Evolutionary conservation across 116 monocot species (phyloP).

Genomic region (Dioscorea cayenensis): DNA sequence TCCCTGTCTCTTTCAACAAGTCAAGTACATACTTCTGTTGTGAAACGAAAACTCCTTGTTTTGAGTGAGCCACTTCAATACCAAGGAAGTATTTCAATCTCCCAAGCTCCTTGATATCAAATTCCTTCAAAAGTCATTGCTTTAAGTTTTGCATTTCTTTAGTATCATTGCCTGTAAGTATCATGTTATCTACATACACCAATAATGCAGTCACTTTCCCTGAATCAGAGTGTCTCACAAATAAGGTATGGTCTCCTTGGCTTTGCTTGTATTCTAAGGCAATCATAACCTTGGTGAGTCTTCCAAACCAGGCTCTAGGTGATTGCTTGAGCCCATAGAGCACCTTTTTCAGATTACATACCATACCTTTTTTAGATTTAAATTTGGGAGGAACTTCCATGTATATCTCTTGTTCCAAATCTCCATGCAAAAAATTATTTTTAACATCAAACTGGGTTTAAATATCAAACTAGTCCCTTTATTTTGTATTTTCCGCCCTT

Average conservation of each 20-base stretch:
- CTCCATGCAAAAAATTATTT: background rate
- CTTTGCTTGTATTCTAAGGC: background rate
- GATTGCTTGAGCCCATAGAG: slow-evolving; percentile 17
- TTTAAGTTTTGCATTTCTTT: too few relatives aligned
- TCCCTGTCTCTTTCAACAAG: background rate
- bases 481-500: too few relatives aligned
- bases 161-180: too few relatives aligned
- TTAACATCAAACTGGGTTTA: background rate
- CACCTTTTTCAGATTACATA: slow-evolving; percentile 4
- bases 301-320: slow-evolving; percentile 11
- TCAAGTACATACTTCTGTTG: too few relatives aligned
- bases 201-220: background rate
- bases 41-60: too few relatives aligned
- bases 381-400: slow-evolving; percentile 8
- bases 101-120: too few relatives aligned
- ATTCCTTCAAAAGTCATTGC: too few relatives aligned
- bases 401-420: slow-evolving; percentile 5
- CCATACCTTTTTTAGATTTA: background rate
- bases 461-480: too few relatives aligned
- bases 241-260: slow-evolving; percentile 10
- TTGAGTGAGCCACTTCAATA: too few relatives aligned
- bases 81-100: too few relatives aligned
- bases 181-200: slow-evolving; percentile 16
- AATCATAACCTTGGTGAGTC: slow-evolving; percentile 4
- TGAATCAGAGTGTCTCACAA: background rate